Conservation (phyloP, 1,139 yeast genomes). For the Suhomyces bribrorum region DNA sequence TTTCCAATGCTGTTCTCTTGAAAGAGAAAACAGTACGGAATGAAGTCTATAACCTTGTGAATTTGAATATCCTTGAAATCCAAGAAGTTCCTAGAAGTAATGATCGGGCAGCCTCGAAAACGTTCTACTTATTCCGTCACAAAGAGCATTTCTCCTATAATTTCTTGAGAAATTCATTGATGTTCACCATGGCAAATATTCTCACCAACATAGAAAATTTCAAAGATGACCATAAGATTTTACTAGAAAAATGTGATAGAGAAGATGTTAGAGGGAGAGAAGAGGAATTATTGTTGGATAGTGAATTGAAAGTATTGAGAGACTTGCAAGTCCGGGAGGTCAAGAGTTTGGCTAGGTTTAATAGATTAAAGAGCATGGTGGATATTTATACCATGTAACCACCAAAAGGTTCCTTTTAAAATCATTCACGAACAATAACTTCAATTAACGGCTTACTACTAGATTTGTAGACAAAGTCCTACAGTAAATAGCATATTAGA, state of each 20-base stretch:
- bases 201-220: slow-evolving; percentile 57
- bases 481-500: neutral
- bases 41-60: slow-evolving; percentile 55
- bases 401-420: neutral
- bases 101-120: slow-evolving; percentile 88
- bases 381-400: slow-evolving; percentile 35
- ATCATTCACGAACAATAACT: neutral
- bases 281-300: slow-evolving; percentile 67
- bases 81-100: slow-evolving; percentile 94
- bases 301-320: slow-evolving; percentile 72
- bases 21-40: slow-evolving; percentile 76
- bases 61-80: slow-evolving; percentile 62
- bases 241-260: slow-evolving; percentile 45
- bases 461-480: too few species aligned
- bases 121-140: slow-evolving; percentile 80
- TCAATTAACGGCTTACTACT: too few species aligned
- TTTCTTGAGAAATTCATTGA: slow-evolving; percentile 33
- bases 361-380: slow-evolving; percentile 55
- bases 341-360: slow-evolving; percentile 52
- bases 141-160: slow-evolving; percentile 64
- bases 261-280: slow-evolving; percentile 89
- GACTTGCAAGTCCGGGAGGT: slow-evolving; percentile 60
- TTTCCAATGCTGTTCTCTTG: slow-evolving; percentile 72
- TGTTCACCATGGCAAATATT: slow-evolving; percentile 58
- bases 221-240: slow-evolving; percentile 61